These are phyloP conservation scores for Diaporthe nobilis DNA, from an alignment of 2,329 filamentous ascomycete genomes.

Conservation along the genomic window DNA sequence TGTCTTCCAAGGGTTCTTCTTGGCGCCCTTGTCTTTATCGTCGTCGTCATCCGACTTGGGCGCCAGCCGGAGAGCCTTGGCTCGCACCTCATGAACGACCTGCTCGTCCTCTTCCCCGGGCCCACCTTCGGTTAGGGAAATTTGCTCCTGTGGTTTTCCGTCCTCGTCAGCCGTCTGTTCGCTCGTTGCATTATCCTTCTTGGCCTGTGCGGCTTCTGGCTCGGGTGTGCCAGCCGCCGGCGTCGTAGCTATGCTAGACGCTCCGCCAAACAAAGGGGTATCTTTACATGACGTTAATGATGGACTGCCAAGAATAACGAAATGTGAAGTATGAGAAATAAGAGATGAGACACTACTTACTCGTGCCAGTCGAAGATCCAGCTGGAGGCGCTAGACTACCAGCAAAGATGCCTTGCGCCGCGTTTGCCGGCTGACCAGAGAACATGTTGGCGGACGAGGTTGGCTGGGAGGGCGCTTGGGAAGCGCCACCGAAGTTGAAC, in stretches of 20 bases:
- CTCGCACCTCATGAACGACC: conserved; percentile 77
- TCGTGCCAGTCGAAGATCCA: conserved; percentile 58
- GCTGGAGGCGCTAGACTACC: conserved; percentile 39
- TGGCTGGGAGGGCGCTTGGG: conserved; percentile 44
- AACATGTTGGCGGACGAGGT: conserved; percentile 46
- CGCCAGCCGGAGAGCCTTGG: conserved; percentile 77
- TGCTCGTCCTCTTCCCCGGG: conserved; percentile 82
- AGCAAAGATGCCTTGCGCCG: conserved; percentile 50
- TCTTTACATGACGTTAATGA: conserved; percentile 64
- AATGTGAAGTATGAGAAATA: conserved; percentile 33
- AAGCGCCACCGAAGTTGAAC: conserved; percentile 55
- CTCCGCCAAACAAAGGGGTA: conserved; percentile 70
- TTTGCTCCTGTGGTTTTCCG: conserved; percentile 70
- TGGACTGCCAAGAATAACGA: conserved; percentile 42
- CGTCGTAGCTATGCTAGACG: conserved; percentile 73
- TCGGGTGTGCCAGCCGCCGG: conserved; percentile 72
- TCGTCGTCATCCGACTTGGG: conserved; percentile 60
- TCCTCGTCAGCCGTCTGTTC: conserved; percentile 66
- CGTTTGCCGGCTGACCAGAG: conserved; percentile 48
- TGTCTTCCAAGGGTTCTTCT: conserved; percentile 73
- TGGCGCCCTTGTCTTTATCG: conserved; percentile 56
- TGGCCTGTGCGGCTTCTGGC: conserved; percentile 59
- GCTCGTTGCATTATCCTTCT: conserved; percentile 55
- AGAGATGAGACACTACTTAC: conserved; percentile 52
- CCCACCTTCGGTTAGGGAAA: conserved; percentile 76